Conservation (phyloP, 2,329 filamentous ascomycete genomes). For the Podosphaera xanthii region DNA sequence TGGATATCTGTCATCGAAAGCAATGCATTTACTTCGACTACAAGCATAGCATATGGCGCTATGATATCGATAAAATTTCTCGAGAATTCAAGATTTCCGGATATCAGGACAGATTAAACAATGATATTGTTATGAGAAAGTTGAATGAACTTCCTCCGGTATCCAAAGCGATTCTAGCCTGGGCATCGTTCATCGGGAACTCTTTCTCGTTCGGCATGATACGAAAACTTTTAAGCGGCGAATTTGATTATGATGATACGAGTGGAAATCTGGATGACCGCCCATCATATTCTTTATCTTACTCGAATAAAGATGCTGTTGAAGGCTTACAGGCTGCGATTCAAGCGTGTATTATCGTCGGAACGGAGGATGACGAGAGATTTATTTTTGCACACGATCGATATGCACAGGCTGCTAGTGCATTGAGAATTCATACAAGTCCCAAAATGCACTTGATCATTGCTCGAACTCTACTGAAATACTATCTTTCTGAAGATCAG, state of each 20-base stretch:
- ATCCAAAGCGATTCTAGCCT: conserved; percentile 59
- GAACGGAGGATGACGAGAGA: conserved; percentile 63
- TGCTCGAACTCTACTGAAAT: conserved; percentile 56
- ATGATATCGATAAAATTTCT: conserved; percentile 67
- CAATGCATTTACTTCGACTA: conserved; percentile 85
- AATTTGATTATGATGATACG: conserved; percentile 35
- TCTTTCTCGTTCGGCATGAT: conserved; percentile 69
- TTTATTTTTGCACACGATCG: conserved; percentile 81
- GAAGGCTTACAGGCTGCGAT: conserved; percentile 64
- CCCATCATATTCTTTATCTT: conserved; percentile 20
- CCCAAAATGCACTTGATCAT: conserved; percentile 82
- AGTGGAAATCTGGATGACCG: conserved; percentile 18
- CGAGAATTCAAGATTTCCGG: conserved; percentile 60
- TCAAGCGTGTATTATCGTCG: conserved; percentile 57
- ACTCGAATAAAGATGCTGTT: conserved; percentile 42
- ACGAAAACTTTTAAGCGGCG: conserved; percentile 50
- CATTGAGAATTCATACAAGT: conserved; percentile 44
- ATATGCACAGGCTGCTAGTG: conserved; percentile 52
- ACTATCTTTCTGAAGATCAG: conserved; percentile 35
- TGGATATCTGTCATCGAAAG: conserved; percentile 67
- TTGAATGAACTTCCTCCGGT: conserved; percentile 52
- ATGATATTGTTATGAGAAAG: conserved; percentile 58
- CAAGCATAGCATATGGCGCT: conserved; percentile 60
- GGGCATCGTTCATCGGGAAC: conserved; percentile 64
- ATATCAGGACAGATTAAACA: conserved; percentile 59